A percentile compares a stretch with the other conserved stretches of the same genome.
phyloP scores from a whole-genome alignment of 2,329 filamentous ascomycete species.

The Paecilomyces formosus region DNA sequence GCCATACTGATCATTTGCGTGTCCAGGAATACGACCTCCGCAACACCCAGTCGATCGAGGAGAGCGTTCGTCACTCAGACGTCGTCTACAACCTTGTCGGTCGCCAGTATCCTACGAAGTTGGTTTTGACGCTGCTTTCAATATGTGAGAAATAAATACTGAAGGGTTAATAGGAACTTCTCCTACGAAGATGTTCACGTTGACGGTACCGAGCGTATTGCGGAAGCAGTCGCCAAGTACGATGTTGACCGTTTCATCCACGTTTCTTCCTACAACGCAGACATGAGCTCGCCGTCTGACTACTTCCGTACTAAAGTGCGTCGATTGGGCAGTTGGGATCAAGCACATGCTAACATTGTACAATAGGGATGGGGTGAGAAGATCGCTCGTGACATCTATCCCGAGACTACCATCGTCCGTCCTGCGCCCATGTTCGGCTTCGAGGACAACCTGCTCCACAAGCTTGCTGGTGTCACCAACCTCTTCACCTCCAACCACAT shows the following conservation, averaged over 20 bases:
- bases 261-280: slow-evolving; percentile 88
- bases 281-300: slow-evolving; percentile 70
- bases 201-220: slow-evolving; percentile 86
- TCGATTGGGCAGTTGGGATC: neutral
- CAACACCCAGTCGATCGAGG: slow-evolving; percentile 93
- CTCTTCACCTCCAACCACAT: slow-evolving; percentile 88
- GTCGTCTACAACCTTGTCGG: slow-evolving; percentile 96
- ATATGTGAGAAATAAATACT: slow-evolving; percentile 14
- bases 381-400: slow-evolving; percentile 80
- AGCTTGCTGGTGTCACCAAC: slow-evolving; percentile 71
- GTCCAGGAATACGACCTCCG: slow-evolving; percentile 81
- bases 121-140: slow-evolving; percentile 21
- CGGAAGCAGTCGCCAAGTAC: slow-evolving; percentile 92
- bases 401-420: slow-evolving; percentile 93
- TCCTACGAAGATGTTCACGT: slow-evolving; percentile 86
- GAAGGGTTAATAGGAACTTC: slow-evolving; percentile 68
- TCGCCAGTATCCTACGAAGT: slow-evolving; percentile 94
- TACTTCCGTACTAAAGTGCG: slow-evolving; percentile 84
- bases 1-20: slow-evolving; percentile 11
- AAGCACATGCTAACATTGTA: slow-evolving; percentile 7
- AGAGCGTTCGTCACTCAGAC: slow-evolving; percentile 93
- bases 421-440: slow-evolving; percentile 92
- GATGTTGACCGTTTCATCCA: slow-evolving; percentile 96
- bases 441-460: slow-evolving; percentile 85
- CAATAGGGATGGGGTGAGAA: slow-evolving; percentile 67